phyloP scores from a whole-genome alignment of 805 yeast genomes.

The Wickerhamomyces queroliae region DNA sequence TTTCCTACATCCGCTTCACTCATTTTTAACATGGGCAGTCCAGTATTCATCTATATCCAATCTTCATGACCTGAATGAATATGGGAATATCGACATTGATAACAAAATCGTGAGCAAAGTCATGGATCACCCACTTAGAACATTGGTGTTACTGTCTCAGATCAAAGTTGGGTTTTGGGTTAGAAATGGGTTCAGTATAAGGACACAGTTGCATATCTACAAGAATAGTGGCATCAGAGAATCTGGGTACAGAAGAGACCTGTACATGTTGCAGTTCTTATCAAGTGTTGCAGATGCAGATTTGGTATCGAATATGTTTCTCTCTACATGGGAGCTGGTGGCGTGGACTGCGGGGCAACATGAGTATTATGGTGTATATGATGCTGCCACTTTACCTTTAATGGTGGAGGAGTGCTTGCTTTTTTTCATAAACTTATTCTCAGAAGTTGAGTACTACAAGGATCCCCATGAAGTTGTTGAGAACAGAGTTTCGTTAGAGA shows the following conservation, averaged over 20 bases:
- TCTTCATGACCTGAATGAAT: slow-evolving; percentile 2
- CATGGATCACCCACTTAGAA: slow-evolving; percentile 73
- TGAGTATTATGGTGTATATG: slow-evolving; percentile 36
- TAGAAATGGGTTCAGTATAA: slow-evolving; percentile 79
- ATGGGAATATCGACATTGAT: slow-evolving; percentile 6
- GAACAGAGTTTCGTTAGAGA: slow-evolving; percentile 54
- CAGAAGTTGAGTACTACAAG: slow-evolving; percentile 58
- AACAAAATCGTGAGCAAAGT: slow-evolving; percentile 24
- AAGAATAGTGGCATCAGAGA: slow-evolving; percentile 76
- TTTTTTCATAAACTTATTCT: slow-evolving; percentile 58
- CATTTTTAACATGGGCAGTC: slow-evolving; percentile 64
- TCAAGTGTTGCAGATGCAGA: slow-evolving; percentile 54
- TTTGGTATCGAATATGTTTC: slow-evolving; percentile 46
- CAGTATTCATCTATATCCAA: slow-evolving; percentile 35
- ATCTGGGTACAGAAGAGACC: slow-evolving; percentile 73
- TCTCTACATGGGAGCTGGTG: slow-evolving; percentile 65
- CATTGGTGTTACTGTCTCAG: slow-evolving; percentile 74
- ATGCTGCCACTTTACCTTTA: slow-evolving; percentile 39
- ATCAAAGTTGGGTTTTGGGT: slow-evolving; percentile 92
- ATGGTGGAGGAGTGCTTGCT: slow-evolving; percentile 79
- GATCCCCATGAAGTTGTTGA: slow-evolving; percentile 45
- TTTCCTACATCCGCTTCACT: slow-evolving; percentile 76
- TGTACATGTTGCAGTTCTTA: slow-evolving; percentile 60
- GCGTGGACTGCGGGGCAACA: slow-evolving; percentile 45
- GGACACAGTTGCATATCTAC: slow-evolving; percentile 76